These are phyloP conservation scores for Yamadazyma siamensis DNA, from an alignment of 1,139 yeast species.

Conservation along the genomic window DNA sequence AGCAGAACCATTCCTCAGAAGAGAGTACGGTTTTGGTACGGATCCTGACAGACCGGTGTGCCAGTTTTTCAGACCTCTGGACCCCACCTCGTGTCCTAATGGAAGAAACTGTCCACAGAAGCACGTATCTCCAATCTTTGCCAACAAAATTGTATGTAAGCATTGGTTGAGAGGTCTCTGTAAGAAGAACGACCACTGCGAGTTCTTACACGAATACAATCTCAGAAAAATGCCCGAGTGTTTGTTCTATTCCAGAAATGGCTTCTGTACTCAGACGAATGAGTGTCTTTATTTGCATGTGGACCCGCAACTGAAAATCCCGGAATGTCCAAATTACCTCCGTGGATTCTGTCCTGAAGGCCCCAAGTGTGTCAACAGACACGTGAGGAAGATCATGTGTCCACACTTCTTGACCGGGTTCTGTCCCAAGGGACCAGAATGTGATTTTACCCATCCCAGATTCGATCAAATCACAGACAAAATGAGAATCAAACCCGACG, in stretches of 20 bases:
- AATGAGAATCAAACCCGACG: slow-evolving; percentile 51
- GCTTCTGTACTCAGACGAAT: slow-evolving; percentile 90
- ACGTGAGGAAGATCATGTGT: slow-evolving; percentile 74
- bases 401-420: slow-evolving; percentile 87
- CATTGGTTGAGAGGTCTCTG: slow-evolving; percentile 98
- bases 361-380: slow-evolving; percentile 80
- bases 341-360: slow-evolving; percentile 94
- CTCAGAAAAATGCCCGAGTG: slow-evolving; percentile 97
- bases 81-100: slow-evolving; percentile 75
- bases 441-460: slow-evolving; percentile 59
- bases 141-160: slow-evolving; percentile 86
- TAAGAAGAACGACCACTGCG: slow-evolving; percentile 95
- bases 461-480: slow-evolving; percentile 48
- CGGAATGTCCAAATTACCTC: slow-evolving; percentile 80
- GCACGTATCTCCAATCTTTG: slow-evolving; percentile 79
- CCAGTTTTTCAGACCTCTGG: slow-evolving; percentile 60
- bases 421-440: slow-evolving; percentile 74
- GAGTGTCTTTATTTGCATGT: slow-evolving; percentile 92
- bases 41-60: slow-evolving; percentile 93
- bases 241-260: slow-evolving; percentile 80
- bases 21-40: slow-evolving; percentile 77
- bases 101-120: slow-evolving; percentile 85
- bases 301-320: slow-evolving; percentile 84
- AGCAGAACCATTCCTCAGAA: slow-evolving; percentile 78
- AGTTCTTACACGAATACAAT: slow-evolving; percentile 92